Base-by-base conservation (phyloP, 805 yeast genomes). In the Pichia thaimueangensis region DNA sequence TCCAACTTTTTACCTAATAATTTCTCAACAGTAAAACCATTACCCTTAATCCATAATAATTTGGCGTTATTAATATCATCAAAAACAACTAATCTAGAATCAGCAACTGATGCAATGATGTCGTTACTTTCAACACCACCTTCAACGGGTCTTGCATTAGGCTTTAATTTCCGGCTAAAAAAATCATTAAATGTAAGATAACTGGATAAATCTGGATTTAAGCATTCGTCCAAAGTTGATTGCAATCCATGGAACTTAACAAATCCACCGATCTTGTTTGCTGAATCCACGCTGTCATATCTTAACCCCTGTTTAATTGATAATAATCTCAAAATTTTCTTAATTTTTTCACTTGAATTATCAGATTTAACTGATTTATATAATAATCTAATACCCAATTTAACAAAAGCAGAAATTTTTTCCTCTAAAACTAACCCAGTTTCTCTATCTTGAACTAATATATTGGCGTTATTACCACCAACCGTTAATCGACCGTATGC, bases 351-450 rank as follows among this genome's bases (percentile, higher is more conserved):
- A 30, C 56, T 53, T 25, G 47, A 51, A 30, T 50, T 51, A 34
- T 70, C 68, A 45, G 73, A 74, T 24, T 61, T 74, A 47, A 82
- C 73, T 2, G 95, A 91, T 53, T 81, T 78, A 62, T 91, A 91
- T 2, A 91, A 65, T 34, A 91, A 63, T 34, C 96, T 63, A 41
- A 91, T 91, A 0, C 97, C 98, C 29, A 93, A 58, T 37, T 96
- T 70, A 10, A 93, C 93, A 54, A 86, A 86, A 1, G 85, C 77
- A 45, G 89, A 81, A 85, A 93, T 91, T 54, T 87, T 87, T 55
- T 91, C 98, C 58, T 91, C 97, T 56, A 84, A 62, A n/a, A 91
- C 78, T 35, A 86, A 73, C 0, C 98, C 98, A 0, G 96, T 82
- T 15, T 74, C 69, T 47, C 98, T 70, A 59, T 93, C 97, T 60